Conservation (phyloP, 371 early-diverging fungal genomes). For the Mortierella sp. region DNA sequence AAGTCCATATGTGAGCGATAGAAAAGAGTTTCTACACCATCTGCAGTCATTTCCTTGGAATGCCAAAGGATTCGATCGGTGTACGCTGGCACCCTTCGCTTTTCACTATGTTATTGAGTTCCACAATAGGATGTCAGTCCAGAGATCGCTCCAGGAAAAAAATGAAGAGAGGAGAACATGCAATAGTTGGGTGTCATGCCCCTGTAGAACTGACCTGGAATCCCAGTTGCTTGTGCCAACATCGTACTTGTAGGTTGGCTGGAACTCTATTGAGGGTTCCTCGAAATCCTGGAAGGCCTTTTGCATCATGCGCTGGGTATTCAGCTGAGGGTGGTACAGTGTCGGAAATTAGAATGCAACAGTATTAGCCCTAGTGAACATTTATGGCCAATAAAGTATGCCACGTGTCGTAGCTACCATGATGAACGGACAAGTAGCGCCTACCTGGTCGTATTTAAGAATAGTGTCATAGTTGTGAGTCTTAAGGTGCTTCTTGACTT, state of each 20-base stretch:
- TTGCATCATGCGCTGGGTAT: slow-evolving; percentile 19
- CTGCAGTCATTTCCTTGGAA: slow-evolving; percentile 35
- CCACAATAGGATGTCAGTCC: no score
- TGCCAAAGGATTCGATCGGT: slow-evolving; percentile 94
- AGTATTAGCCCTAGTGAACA: no score
- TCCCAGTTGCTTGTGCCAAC: slow-evolving; percentile 86
- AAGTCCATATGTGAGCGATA: slow-evolving; percentile 75
- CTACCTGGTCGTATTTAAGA: slow-evolving; percentile 78
- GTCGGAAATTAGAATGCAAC: no score
- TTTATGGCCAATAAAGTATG: neutral
- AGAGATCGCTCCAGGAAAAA: neutral
- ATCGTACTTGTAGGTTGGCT: slow-evolving; percentile 96
- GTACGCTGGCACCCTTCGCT: slow-evolving; percentile 90
- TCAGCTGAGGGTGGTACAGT: slow-evolving; percentile 20
- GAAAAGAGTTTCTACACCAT: slow-evolving; percentile 56
- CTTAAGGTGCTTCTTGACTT: slow-evolving; percentile 64
- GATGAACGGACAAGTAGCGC: neutral
- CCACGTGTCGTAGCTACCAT: no score
- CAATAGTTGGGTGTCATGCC: no score
- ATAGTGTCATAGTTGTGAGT: slow-evolving; percentile 63
- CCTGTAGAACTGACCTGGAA: slow-evolving; percentile 64
- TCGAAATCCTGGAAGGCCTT: slow-evolving; percentile 81
- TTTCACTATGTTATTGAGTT: slow-evolving; percentile 63
- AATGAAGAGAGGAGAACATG: neutral
- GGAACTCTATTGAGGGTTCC: slow-evolving; percentile 82